Base-by-base conservation (phyloP, 1,284 basidiomycete species). In the Earliella scabrosa region DNA sequence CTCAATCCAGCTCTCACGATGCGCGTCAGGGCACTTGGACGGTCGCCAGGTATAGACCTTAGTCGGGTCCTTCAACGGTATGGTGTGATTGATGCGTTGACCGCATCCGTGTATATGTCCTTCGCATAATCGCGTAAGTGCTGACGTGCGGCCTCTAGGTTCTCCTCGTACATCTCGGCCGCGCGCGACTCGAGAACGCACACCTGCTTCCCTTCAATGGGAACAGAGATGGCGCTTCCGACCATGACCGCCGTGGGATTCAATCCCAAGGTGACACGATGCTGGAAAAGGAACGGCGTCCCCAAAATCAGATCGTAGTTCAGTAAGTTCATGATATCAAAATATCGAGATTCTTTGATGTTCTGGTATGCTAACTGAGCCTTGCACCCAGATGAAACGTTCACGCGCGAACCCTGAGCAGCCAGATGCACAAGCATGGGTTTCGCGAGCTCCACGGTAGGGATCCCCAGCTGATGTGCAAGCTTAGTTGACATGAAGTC, bases 81-180 rank as follows among this genome's bases (percentile, higher is more conserved):
- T 77, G 0, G 45, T 43, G 48, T 77, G 74, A 45, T 77, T 77
- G 9, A 77, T 6, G 71, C 68, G 8, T 74, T 64, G 0, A 45
- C 53, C 0, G 64, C 66, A 1, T 70, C 62, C 31, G 58, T 62
- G 45, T 71, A 75, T 0, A 75, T 52, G 3, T 64, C 58, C 3
- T 50, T 20, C 0, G 67, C 68, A 7, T 70, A 61, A 11, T 69
- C 43, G 13, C 50, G 35, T 0, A 70, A 35, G 16, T 61, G 34
- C n/a, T 49, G 18, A 0, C 64, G 40, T 1, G 64, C 20, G 8
- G 23, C 3, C 10, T 68, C 63, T 0, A 69, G 45, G 1, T 57
- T 18, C 2, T 60, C 59, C 3, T 66, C 58, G 0, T 54, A 26
- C 1, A 67, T 3, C 0, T 66, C 64, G 0, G 61, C 61, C 0